Conservation (phyloP, 2,329 filamentous ascomycete genomes). For the Ilyonectria robusta region DNA sequence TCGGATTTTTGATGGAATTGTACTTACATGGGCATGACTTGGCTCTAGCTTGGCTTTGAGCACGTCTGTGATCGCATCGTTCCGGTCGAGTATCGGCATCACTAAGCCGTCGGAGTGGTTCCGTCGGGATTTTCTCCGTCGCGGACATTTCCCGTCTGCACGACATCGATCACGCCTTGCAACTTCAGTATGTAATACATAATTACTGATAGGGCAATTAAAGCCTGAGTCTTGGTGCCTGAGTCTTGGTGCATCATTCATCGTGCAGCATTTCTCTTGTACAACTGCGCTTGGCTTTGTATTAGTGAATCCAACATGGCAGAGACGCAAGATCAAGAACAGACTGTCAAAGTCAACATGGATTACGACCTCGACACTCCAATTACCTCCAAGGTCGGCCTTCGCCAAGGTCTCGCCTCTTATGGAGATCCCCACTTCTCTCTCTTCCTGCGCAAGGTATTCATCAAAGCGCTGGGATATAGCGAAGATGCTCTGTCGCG, state of each 20-base stretch:
- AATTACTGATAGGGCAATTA: conserved; percentile 39
- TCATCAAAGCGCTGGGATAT: conserved; percentile 83
- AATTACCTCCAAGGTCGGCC: conserved; percentile 65
- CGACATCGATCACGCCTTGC: conserved; percentile 27
- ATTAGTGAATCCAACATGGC: conserved; percentile 31
- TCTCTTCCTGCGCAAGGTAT: conserved; percentile 81
- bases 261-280: background rate
- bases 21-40: background rate
- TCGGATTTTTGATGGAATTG: too few species aligned
- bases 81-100: background rate
- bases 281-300: background rate
- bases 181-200: conserved; percentile 35
- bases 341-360: conserved; percentile 31
- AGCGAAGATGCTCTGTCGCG: conserved; percentile 78
- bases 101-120: conserved; percentile 3
- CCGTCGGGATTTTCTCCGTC: conserved; percentile 39
- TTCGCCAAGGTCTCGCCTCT: conserved; percentile 75
- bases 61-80: background rate
- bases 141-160: conserved; percentile 36
- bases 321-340: conserved; percentile 17
- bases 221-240: background rate
- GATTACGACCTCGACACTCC: conserved; percentile 75
- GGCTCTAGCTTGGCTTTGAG: background rate
- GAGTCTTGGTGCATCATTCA: background rate
- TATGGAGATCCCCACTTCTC: conserved; percentile 84